Percentiles rank a stretch among this genome's conserved stretches.
Conservation (phyloP, 257 asterid genomes). For the Salvia rosmarinus region DNA sequence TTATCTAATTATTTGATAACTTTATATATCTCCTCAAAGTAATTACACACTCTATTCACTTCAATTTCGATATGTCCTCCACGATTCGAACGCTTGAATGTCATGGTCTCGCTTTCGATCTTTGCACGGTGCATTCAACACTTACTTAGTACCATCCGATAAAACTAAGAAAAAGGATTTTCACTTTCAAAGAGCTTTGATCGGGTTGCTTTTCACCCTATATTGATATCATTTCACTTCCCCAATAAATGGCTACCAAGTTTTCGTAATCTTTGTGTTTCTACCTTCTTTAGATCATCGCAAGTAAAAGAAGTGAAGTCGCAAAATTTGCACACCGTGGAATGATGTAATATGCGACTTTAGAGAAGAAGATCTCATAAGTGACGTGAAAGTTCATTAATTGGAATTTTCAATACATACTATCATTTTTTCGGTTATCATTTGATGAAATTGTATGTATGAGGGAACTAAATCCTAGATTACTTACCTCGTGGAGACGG, state of each 20-base stretch:
- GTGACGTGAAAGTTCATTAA: conserved; percentile 66
- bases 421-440: neutral
- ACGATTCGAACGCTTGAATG: conserved; percentile 95
- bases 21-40: conserved; percentile 6
- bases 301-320: conserved; percentile 89
- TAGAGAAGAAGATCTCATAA: conserved; percentile 96
- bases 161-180: conserved; percentile 64
- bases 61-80: conserved; percentile 33
- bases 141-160: conserved; percentile 78
- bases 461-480: conserved; percentile 42
- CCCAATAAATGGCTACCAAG: conserved; percentile 25
- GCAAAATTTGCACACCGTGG: conserved; percentile 97
- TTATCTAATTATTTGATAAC: conserved; percentile 21
- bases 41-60: conserved; percentile 20
- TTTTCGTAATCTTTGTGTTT: conserved; percentile 18
- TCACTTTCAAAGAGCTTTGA: conserved; percentile 64
- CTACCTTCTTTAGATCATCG: conserved; percentile 53
- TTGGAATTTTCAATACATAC: conserved; percentile 32
- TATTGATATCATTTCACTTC: conserved; percentile 22
- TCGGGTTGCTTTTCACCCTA: conserved; percentile 56
- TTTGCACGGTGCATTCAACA: conserved; percentile 92
- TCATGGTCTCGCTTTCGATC: conserved; percentile 93
- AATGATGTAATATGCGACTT: conserved; percentile 90
- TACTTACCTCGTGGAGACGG: conserved; percentile 89
- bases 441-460: conserved; percentile 16